Evolutionary conservation across 768 basidiomycete genomes (phyloP).

Genomic region (Royoungia palumana): DNA sequence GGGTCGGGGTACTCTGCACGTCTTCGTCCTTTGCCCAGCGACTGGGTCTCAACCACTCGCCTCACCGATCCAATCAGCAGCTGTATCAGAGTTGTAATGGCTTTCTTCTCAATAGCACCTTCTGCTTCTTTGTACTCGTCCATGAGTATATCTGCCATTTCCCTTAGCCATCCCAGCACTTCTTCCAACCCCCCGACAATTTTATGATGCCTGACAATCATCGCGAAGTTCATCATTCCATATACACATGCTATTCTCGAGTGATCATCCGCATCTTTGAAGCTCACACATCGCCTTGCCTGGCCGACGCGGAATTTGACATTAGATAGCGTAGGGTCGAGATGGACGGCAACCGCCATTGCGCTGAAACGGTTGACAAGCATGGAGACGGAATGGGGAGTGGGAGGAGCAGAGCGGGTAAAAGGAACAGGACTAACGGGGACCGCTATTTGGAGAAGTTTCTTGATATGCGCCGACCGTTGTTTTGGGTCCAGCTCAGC

Average conservation of each 20-base stretch:
- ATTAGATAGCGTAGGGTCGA: conserved; percentile 52
- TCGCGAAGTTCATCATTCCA: conserved; percentile 67
- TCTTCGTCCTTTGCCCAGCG: conserved; percentile 36
- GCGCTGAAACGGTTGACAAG: conserved; percentile 81
- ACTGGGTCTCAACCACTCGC: conserved; percentile 43
- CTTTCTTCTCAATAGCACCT: conserved; percentile 18
- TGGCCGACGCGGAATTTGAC: conserved; percentile 55
- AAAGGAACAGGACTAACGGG: conserved; percentile 72
- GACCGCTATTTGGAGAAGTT: conserved; percentile 66
- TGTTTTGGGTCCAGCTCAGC: conserved; percentile 33
- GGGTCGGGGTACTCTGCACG: conserved; percentile 58
- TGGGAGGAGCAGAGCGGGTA: conserved; percentile 49
- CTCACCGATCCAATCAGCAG: conserved; percentile 57
- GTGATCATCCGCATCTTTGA: conserved; percentile 58
- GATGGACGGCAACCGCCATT: conserved; percentile 63
- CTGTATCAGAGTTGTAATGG: conserved; percentile 41
- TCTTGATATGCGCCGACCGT: conserved; percentile 49
- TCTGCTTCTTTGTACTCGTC: conserved; percentile 46
- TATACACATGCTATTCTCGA: conserved; percentile 72
- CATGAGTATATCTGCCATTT: conserved; percentile 53
- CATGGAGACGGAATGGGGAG: conserved; percentile 59
- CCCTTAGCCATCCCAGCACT: conserved; percentile 60
- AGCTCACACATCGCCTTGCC: conserved; percentile 64
- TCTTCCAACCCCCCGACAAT: conserved; percentile 44
- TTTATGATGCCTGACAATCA: conserved; percentile 53